phyloP scores from a whole-genome alignment of 2,329 filamentous ascomycete genomes.

The Beauveria medogensis region DNA sequence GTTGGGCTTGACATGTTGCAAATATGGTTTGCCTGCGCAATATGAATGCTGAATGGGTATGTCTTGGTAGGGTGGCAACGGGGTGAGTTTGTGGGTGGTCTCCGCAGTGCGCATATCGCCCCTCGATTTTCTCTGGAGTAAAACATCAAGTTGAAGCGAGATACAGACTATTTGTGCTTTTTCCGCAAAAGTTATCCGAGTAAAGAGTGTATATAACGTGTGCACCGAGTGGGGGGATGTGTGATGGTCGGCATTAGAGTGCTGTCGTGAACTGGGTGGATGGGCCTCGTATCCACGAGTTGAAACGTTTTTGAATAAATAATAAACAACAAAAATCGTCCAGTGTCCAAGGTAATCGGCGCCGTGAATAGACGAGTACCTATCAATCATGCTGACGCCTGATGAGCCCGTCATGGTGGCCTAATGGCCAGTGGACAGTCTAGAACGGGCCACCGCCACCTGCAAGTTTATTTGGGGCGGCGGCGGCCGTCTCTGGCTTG shows the following conservation, averaged over 20 bases:
- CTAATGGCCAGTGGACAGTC: neutral
- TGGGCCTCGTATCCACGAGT: neutral
- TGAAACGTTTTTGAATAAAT: neutral
- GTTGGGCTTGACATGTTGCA: neutral
- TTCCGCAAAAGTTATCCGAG: neutral
- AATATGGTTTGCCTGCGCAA: neutral
- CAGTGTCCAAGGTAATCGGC: neutral
- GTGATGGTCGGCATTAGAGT: neutral
- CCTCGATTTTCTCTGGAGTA: neutral
- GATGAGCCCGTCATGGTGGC: constrained; percentile 1
- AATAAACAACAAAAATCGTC: too few relatives aligned
- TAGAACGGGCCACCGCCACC: neutral
- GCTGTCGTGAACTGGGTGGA: neutral
- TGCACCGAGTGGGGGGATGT: neutral
- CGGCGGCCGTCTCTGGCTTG: neutral
- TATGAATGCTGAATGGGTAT: neutral
- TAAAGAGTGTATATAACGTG: neutral
- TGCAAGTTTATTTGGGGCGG: neutral
- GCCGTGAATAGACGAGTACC: neutral
- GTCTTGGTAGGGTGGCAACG: neutral
- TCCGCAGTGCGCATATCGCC: neutral
- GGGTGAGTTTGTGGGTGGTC: neutral
- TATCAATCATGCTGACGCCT: neutral
- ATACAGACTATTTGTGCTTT: too few relatives aligned
- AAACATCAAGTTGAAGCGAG: neutral